Conservation (phyloP, 169 alveolate genomes). For the Theileria sp. region DNA sequence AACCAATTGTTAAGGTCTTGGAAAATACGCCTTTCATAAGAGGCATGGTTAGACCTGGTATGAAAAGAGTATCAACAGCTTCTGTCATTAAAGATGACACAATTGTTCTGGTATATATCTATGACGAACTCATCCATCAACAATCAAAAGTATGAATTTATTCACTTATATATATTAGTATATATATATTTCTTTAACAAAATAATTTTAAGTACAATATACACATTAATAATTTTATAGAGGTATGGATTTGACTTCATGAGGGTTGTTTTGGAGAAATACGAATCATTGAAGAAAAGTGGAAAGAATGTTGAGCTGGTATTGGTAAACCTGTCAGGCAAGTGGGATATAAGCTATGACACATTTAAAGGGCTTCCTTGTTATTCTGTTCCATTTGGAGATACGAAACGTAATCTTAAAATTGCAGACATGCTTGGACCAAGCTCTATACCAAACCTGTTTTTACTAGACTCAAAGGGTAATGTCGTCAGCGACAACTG, state of each 20-base stretch:
- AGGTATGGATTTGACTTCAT: conserved; percentile 1
- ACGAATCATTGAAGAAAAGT: conserved; percentile 46
- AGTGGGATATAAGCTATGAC: conserved; percentile 35
- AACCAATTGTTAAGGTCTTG: conserved; percentile 22
- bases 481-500: conserved; percentile 57
- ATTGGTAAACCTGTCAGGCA: conserved; percentile 38
- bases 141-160: conserved; percentile 38
- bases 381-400: conserved; percentile 66
- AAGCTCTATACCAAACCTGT: conserved; percentile 56
- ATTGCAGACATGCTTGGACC: conserved; percentile 42
- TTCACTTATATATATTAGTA: not conserved
- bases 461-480: conserved; percentile 58
- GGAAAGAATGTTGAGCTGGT: conserved; percentile 60
- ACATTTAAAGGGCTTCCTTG: conserved; percentile 57
- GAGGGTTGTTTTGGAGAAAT: conserved; percentile 20
- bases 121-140: conserved; percentile 37
- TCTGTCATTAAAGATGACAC: conserved; percentile 61
- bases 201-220: not conserved
- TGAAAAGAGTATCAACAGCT: conserved; percentile 49
- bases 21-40: conserved; percentile 41
- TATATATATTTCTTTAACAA: no score
- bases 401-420: conserved; percentile 29
- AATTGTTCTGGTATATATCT: conserved; percentile 54
- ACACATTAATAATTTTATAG: not conserved
- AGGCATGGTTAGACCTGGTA: conserved; percentile 45